These are phyloP conservation scores for Sporothrix protearum DNA, from an alignment of 2,329 filamentous ascomycete species.

Conservation along the genomic window DNA sequence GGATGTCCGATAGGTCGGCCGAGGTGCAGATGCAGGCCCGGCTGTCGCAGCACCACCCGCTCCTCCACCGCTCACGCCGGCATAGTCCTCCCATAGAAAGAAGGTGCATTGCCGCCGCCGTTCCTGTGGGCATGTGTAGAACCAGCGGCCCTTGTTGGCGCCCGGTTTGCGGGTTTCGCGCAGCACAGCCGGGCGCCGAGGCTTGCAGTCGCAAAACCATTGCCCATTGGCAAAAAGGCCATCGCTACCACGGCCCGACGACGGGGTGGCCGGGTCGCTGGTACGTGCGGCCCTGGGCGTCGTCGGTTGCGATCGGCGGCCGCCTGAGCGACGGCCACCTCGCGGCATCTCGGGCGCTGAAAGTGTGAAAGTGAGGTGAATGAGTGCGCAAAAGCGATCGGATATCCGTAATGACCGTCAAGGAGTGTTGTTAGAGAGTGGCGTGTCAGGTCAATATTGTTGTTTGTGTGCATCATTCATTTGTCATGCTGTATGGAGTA, in stretches of 20 bases:
- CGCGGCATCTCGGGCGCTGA: neutral
- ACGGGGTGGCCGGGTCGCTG: slow-evolving; percentile 4
- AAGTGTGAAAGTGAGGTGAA: too few species aligned
- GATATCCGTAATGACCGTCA: neutral
- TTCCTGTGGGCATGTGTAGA: slow-evolving; percentile 41
- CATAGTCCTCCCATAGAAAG: slow-evolving; percentile 46
- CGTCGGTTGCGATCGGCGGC: neutral
- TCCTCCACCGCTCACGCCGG: slow-evolving; percentile 30
- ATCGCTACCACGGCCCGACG: slow-evolving; percentile 22
- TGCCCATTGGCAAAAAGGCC: slow-evolving; percentile 31
- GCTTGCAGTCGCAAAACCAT: slow-evolving; percentile 42
- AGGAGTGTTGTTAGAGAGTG: too few species aligned
- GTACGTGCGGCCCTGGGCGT: slow-evolving; percentile 6
- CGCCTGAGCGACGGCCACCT: neutral
- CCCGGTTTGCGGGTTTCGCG: slow-evolving; percentile 40
- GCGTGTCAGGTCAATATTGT: neutral
- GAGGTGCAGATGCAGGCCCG: neutral
- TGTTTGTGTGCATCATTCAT: neutral
- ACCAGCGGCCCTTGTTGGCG: slow-evolving; percentile 42
- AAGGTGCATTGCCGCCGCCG: slow-evolving; percentile 40
- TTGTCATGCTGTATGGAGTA: neutral
- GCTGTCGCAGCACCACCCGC: neutral
- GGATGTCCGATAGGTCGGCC: slow-evolving; percentile 23
- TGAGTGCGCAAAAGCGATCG: neutral
- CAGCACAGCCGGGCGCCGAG: slow-evolving; percentile 38